Conservation (phyloP, 805 yeast genomes). For the Ogataea trehaloabstinens region DNA sequence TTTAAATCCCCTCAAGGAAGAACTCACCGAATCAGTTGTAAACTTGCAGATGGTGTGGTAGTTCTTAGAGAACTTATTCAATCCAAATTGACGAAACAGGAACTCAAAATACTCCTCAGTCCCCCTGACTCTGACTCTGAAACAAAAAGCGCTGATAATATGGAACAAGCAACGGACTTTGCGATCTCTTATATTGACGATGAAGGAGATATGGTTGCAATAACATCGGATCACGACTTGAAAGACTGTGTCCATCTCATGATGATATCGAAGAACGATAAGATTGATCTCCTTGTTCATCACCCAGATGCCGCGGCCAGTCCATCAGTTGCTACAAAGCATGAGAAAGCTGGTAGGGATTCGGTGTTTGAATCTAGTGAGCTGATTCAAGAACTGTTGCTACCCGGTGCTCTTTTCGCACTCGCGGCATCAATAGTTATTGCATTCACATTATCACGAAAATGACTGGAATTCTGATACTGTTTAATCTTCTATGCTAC, state of each 20-base stretch:
- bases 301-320: slow-evolving; percentile 49
- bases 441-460: slow-evolving; percentile 53
- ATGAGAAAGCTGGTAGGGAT: slow-evolving; percentile 5
- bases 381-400: slow-evolving; percentile 54
- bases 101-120: slow-evolving; percentile 22
- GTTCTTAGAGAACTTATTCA: slow-evolving; percentile 45
- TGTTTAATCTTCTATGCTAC: slow-evolving; percentile 3
- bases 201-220: slow-evolving; percentile 77
- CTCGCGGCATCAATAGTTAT: slow-evolving; percentile 58
- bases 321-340: slow-evolving; percentile 5
- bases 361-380: slow-evolving; percentile 2
- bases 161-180: slow-evolving; percentile 34
- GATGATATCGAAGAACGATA: slow-evolving; percentile 45
- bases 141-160: no score
- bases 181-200: slow-evolving; percentile 81
- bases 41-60: slow-evolving; percentile 53
- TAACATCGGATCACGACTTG: slow-evolving; percentile 72
- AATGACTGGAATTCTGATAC: slow-evolving; percentile 26
- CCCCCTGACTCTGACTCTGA: slow-evolving; percentile 3
- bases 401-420: slow-evolving; percentile 62
- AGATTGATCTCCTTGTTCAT: slow-evolving; percentile 73
- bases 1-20: slow-evolving; percentile 75
- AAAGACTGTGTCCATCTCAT: slow-evolving; percentile 67
- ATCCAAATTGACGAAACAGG: slow-evolving; percentile 41
- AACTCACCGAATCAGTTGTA: slow-evolving; percentile 66